Evolutionary conservation across 495 filamentous ascomycete species (phyloP).

Genomic region (Glarea lozoyensis): DNA sequence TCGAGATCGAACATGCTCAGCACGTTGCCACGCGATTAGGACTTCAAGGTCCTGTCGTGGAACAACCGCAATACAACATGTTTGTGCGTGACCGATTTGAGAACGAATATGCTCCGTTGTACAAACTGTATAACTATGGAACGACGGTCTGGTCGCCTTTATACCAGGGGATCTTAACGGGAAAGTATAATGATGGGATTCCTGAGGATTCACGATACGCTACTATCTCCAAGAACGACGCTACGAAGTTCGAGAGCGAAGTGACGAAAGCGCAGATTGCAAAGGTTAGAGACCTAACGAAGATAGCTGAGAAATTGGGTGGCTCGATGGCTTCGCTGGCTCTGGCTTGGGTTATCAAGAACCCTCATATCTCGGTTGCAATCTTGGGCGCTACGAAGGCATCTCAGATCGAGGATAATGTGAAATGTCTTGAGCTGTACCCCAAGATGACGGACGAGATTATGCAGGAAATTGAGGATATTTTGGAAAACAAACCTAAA

Average conservation of each 20-base stretch:
- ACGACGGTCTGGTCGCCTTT: slow-evolving; percentile 65
- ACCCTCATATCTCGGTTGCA: slow-evolving; percentile 59
- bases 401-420: slow-evolving; percentile 63
- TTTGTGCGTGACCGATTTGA: slow-evolving; percentile 42
- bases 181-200: slow-evolving; percentile 70
- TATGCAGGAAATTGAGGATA: slow-evolving; percentile 59
- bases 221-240: not conserved
- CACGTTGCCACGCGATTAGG: slow-evolving; percentile 24
- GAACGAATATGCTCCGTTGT: slow-evolving; percentile 52
- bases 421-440: slow-evolving; percentile 53
- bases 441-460: slow-evolving; percentile 49
- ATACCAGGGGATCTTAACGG: slow-evolving; percentile 60
- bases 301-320: slow-evolving; percentile 58
- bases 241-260: not conserved
- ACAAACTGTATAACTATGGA: slow-evolving; percentile 53
- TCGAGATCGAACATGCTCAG: slow-evolving; percentile 48
- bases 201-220: slow-evolving; percentile 47
- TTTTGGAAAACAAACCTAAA: slow-evolving; percentile 15
- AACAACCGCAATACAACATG: slow-evolving; percentile 81
- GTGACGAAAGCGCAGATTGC: slow-evolving; percentile 26
- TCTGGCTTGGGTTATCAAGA: slow-evolving; percentile 70
- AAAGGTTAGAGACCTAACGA: slow-evolving; percentile 39
- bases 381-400: slow-evolving; percentile 66
- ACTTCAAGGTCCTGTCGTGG: slow-evolving; percentile 23
- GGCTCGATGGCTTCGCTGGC: slow-evolving; percentile 49